Conservation (phyloP, 257 asterid genomes). For the Scutellaria minor region DNA sequence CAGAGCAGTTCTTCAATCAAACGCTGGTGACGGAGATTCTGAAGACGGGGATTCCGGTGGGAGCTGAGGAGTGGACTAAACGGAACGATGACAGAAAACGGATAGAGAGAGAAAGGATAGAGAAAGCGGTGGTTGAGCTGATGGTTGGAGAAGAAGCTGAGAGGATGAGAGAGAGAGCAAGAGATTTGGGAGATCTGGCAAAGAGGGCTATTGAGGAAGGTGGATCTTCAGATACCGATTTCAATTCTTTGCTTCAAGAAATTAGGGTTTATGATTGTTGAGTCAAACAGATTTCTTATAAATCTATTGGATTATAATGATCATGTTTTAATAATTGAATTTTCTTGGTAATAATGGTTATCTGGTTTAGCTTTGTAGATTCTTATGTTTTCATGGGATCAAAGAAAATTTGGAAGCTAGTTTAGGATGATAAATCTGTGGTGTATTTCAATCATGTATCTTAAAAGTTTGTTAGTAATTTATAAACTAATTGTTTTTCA, state of each 20-base stretch:
- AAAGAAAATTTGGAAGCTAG: too few relatives aligned
- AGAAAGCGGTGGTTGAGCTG: conserved; percentile 30
- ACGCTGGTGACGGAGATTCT: conserved; percentile 38
- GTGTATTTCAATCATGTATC: too few relatives aligned
- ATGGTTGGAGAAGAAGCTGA: conserved; percentile 40
- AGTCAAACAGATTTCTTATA: neutral
- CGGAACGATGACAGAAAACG: conserved; percentile 27
- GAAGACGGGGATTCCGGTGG: conserved; percentile 45
- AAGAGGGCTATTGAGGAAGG: conserved; percentile 41
- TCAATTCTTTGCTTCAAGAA: conserved; percentile 32
- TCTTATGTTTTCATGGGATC: too few relatives aligned
- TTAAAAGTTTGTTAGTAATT: too few relatives aligned
- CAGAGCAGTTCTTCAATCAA: conserved; percentile 51
- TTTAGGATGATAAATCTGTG: too few relatives aligned
- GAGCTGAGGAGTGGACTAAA: conserved; percentile 41
- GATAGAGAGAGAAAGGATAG: conserved; percentile 26
- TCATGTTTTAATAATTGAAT: too few relatives aligned
- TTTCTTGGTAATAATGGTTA: too few relatives aligned
- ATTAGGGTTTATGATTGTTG: conserved; percentile 22
- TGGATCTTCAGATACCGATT: conserved; percentile 41
- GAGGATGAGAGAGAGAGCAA: conserved; percentile 33
- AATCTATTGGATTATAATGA: too few relatives aligned
- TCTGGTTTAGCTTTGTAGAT: too few relatives aligned
- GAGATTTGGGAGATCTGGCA: conserved; percentile 35
- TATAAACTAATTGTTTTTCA: too few relatives aligned